A percentile compares a stretch with the other conserved stretches of the same genome.
These are phyloP conservation scores for Leccinum subgranulosum DNA, from an alignment of 768 basidiomycete species.

Conservation along the genomic window DNA sequence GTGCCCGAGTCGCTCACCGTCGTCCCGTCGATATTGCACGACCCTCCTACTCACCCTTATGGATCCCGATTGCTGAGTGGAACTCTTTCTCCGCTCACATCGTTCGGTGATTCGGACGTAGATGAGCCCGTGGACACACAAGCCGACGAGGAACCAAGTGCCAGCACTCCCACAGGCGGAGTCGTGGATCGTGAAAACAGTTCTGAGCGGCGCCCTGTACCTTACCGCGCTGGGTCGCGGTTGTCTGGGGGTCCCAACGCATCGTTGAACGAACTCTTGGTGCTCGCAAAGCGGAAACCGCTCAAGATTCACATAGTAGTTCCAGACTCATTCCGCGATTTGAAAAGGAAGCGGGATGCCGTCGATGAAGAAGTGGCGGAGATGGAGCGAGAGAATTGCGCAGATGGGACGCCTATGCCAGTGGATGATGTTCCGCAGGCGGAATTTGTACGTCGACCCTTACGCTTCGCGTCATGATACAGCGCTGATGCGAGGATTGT, in stretches of 20 bases:
- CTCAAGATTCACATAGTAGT: constrained; percentile 8
- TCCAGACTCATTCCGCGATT: constrained; percentile 1
- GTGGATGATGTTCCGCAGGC: not conserved
- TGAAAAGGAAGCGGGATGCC: constrained; percentile 17
- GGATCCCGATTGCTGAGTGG: not conserved
- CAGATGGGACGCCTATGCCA: no score
- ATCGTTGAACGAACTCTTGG: constrained; percentile 13
- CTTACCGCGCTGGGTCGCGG: not conserved
- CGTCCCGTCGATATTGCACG: constrained; percentile 13
- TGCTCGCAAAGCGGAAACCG: constrained; percentile 15
- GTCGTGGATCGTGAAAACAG: not conserved
- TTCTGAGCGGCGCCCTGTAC: not conserved
- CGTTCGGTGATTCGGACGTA: constrained; percentile 6
- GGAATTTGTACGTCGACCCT: not conserved
- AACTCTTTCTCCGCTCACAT: constrained; percentile 17
- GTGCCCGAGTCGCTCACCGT: not conserved
- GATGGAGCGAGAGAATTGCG: not conserved
- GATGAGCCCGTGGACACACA: not conserved
- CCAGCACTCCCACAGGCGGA: not conserved
- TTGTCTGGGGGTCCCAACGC: constrained; percentile 20
- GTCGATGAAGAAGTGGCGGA: not conserved
- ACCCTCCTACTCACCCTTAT: not conserved
- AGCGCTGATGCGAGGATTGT: not conserved
- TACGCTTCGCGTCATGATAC: not conserved
- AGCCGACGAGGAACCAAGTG: not conserved